Evolutionary conservation across 2,329 filamentous ascomycete species (phyloP).

Genomic region (Thielaviopsis ethacetica): DNA sequence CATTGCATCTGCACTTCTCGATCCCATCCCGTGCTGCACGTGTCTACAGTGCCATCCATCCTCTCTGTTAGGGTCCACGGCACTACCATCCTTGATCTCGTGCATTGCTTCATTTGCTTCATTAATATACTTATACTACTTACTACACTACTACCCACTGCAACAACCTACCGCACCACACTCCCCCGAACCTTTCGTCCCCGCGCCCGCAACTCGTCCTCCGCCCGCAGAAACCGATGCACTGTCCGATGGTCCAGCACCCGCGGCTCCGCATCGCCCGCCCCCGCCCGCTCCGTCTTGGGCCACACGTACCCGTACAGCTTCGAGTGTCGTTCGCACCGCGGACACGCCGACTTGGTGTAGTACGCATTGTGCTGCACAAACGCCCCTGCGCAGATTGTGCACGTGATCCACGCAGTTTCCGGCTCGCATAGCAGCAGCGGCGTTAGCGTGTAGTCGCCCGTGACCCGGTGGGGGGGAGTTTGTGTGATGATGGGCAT

Average conservation of each 20-base stretch:
- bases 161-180: too few species aligned
- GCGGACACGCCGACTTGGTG: slow-evolving; percentile 70
- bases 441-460: slow-evolving; percentile 71
- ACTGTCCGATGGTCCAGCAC: slow-evolving; percentile 75
- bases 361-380: slow-evolving; percentile 80
- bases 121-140: too few species aligned
- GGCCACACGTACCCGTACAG: slow-evolving; percentile 93
- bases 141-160: too few species aligned
- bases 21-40: too few species aligned
- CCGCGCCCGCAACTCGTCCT: slow-evolving; percentile 45
- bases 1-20: too few species aligned
- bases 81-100: too few species aligned
- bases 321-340: slow-evolving; percentile 90
- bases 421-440: slow-evolving; percentile 56
- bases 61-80: too few species aligned
- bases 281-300: slow-evolving; percentile 72
- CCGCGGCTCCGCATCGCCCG: slow-evolving; percentile 52
- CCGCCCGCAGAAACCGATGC: slow-evolving; percentile 62
- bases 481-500: slow-evolving; percentile 11
- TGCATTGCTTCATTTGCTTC: too few species aligned
- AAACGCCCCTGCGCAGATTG: slow-evolving; percentile 65
- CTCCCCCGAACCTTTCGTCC: slow-evolving; percentile 18
- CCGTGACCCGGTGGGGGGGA: slow-evolving; percentile 36
- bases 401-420: slow-evolving; percentile 80
- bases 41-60: too few species aligned